These are phyloP conservation scores for Penicillium sp. DNA, from an alignment of 2,329 filamentous ascomycete genomes.

Conservation along the genomic window DNA sequence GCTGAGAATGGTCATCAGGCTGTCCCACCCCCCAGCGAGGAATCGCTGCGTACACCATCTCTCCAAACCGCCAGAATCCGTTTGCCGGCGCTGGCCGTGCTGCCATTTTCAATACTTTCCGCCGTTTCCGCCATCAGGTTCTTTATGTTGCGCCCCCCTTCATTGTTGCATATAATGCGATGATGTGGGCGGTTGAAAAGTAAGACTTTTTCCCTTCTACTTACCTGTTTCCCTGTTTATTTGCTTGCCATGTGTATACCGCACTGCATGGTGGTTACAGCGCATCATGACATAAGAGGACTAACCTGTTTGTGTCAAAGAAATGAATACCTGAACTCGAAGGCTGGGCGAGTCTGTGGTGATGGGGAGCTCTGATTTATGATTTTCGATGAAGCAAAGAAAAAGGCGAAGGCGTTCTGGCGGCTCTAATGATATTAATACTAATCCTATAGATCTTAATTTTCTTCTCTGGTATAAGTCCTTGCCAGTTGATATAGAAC, in stretches of 20 bases:
- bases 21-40: conserved; percentile 53
- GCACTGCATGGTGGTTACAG: background rate
- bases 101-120: conserved; percentile 93
- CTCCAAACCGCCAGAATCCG: conserved; percentile 83
- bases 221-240: background rate
- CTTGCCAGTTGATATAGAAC: too few species aligned
- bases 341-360: conserved; percentile 40
- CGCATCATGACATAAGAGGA: background rate
- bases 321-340: conserved; percentile 51
- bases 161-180: conserved; percentile 70
- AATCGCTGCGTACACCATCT: conserved; percentile 67
- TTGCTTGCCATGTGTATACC: conserved; percentile 7
- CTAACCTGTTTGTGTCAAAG: conserved; percentile 22
- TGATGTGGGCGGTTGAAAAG: conserved; percentile 91
- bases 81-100: conserved; percentile 72
- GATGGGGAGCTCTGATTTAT: conserved; percentile 29
- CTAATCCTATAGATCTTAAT: background rate
- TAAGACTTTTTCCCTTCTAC: conserved; percentile 47
- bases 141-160: conserved; percentile 84
- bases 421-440: background rate
- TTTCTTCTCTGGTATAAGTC: background rate
- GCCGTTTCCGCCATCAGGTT: conserved; percentile 79
- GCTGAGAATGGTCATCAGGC: conserved; percentile 17
- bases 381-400: background rate
- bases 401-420: background rate